Evolutionary conservation across 2,329 filamentous ascomycete species (phyloP), one percentile per base, ranked within the genome.

Genomic region (Botrytis porri): DNA sequence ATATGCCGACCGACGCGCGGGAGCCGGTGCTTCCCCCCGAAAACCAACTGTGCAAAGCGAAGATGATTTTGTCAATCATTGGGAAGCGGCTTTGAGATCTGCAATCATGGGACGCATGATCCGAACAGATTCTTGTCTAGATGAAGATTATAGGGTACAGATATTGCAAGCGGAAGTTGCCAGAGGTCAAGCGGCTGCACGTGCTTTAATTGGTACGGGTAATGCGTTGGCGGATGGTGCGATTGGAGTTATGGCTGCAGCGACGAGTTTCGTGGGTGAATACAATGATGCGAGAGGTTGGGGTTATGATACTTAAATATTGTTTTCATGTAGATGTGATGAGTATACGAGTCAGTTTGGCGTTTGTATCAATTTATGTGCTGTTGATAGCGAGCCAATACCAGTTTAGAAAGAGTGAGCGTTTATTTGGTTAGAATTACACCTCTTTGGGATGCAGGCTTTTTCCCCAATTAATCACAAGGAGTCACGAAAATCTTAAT

Each of bases 61-160:
- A 76, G 79, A 82, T 59, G 85, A 89, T 75, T 92, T 89, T 87
- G 88, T 89, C 76, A 86, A 87, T 73, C 81, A 87, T 72, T 93
- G 92, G 89, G 85, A 84, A 14, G 83, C 86, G 8, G 85, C 88
- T 4, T 88, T 94, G 69, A 83, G 84, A 74, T 84, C 85, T 62
- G 87, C 90, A 16, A 88, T 90, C 1, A 79, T 91, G 72, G 86
- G 87, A 70, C 85, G 88, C 73, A 75, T 79, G 69, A 71, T 75
- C 1, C 76, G 71, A 62, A 85, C 85, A 54, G 85, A 89, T 78
- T 85, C 85, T 3, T 83, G 84, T 35, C 83, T 92, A 25, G 86
- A 87, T 60, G 87, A 89, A 75, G 83, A 84, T 20, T 89, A 92
- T 77, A 83, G 90, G 51, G 78, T 83, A 35, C 80, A 80, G 8